A percentile compares a stretch with the other conserved stretches of the same genome.
Conservation (phyloP, 1,284 basidiomycete genomes). For the Malassezia cuniculi region DNA sequence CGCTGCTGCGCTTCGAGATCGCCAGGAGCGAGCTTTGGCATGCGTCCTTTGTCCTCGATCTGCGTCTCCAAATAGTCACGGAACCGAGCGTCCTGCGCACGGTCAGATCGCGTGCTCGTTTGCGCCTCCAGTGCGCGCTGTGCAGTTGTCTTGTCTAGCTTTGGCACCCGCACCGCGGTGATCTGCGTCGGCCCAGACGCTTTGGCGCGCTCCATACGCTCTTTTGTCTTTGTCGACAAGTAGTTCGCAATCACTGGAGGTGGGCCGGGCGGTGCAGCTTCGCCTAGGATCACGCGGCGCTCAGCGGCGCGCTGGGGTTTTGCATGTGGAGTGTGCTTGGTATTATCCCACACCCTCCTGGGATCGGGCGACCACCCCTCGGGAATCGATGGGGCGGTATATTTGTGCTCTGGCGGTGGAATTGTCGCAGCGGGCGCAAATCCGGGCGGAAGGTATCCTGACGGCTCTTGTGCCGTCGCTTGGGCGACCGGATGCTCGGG, state of each 20-base stretch:
- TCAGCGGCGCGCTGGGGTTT: constrained; percentile 54
- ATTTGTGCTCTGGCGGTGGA: too few relatives aligned
- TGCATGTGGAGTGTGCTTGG: constrained; percentile 12
- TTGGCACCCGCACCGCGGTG: constrained; percentile 51
- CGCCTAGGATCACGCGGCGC: constrained; percentile 69
- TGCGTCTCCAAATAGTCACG: constrained; percentile 66
- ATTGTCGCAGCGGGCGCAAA: too few relatives aligned
- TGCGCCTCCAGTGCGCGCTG: constrained; percentile 75
- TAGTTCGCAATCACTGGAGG: constrained; percentile 79
- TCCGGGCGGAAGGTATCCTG: too few relatives aligned
- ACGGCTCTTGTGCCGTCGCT: too few relatives aligned
- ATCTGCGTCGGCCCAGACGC: constrained; percentile 18
- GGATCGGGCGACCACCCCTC: constrained; percentile 75
- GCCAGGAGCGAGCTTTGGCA: constrained; percentile 48
- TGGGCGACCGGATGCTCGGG: too few relatives aligned
- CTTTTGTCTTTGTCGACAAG: constrained; percentile 75
- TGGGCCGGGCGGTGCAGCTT: constrained; percentile 57
- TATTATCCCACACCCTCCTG: constrained; percentile 56
- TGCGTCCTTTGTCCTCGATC: constrained; percentile 49
- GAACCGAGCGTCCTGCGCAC: constrained; percentile 71
- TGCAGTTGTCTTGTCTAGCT: constrained; percentile 63
- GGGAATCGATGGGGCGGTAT: constrained; percentile 66
- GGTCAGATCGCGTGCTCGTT: constrained; percentile 70
- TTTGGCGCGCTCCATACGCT: constrained; percentile 61
- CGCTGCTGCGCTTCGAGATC: constrained; percentile 56